Evolutionary conservation across 2,329 filamentous ascomycete species (phyloP).

Genomic region (Pseudopyricularia cyperi): DNA sequence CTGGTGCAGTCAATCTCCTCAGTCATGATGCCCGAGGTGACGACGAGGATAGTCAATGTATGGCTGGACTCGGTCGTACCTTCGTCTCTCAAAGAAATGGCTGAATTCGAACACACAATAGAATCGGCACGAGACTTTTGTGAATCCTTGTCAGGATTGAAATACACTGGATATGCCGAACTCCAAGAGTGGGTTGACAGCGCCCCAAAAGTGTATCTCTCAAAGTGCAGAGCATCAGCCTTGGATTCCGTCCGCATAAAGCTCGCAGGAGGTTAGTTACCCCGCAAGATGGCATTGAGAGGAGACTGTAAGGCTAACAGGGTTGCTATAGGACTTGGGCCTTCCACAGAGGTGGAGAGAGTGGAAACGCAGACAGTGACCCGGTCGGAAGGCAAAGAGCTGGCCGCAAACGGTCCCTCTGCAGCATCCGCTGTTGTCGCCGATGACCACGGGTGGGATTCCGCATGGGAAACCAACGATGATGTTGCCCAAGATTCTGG

Average conservation of each 20-base stretch:
- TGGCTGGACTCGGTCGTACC: constrained; percentile 74
- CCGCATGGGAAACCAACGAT: constrained; percentile 65
- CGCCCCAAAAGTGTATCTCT: constrained; percentile 73
- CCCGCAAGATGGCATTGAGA: background rate
- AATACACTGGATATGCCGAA: constrained; percentile 49
- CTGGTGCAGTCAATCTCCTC: constrained; percentile 49
- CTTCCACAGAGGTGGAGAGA: constrained; percentile 61
- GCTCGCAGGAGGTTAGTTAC: constrained; percentile 36
- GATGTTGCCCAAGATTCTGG: constrained; percentile 25
- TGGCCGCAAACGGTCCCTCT: constrained; percentile 39
- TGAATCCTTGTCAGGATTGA: constrained; percentile 42
- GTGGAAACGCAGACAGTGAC: constrained; percentile 74
- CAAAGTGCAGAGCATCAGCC: constrained; percentile 66
- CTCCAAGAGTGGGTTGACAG: constrained; percentile 70
- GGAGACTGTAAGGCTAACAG: background rate
- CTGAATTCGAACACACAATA: constrained; percentile 58
- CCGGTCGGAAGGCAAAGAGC: constrained; percentile 49
- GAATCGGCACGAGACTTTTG: constrained; percentile 52
- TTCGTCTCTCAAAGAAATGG: constrained; percentile 56
- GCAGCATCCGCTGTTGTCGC: constrained; percentile 20
- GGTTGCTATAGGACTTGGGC: constrained; percentile 31
- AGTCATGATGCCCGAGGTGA: constrained; percentile 57
- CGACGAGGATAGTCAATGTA: constrained; percentile 52
- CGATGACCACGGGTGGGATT: constrained; percentile 56
- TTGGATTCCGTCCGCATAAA: constrained; percentile 61